Conservation (phyloP, 345 rosid genomes). For the Eucalyptus leucophloia region DNA sequence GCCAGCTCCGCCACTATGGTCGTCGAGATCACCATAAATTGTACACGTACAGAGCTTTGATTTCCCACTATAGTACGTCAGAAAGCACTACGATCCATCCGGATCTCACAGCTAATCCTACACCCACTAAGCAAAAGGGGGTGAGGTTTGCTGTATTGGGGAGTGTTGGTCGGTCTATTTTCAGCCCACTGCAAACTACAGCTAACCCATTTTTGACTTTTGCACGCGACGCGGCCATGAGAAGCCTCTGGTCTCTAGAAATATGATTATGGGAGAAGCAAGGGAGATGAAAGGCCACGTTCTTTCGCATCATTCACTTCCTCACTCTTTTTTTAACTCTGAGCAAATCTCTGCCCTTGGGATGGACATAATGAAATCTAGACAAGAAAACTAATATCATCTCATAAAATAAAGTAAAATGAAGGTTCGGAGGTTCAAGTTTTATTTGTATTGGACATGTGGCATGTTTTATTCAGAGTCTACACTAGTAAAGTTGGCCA, state of each 20-base stretch:
- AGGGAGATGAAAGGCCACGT: background rate
- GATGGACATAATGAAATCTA: background rate
- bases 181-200: background rate
- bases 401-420: too few species aligned
- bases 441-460: background rate
- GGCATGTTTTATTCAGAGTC: background rate
- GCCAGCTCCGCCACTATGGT: background rate
- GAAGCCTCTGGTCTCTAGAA: background rate
- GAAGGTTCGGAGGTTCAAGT: background rate
- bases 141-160: background rate
- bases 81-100: background rate
- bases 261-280: background rate
- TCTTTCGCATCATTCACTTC: background rate
- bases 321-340: background rate
- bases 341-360: background rate
- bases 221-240: background rate
- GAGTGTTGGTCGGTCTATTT: background rate
- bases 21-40: background rate
- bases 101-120: background rate
- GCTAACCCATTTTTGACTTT: background rate
- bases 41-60: background rate
- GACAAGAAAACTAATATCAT: background rate
- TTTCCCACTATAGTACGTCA: background rate
- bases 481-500: background rate
- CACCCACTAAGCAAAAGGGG: background rate